Evolutionary conservation across 108 stramenopile species (phyloP).

Genomic region (Ochromonas danica): DNA sequence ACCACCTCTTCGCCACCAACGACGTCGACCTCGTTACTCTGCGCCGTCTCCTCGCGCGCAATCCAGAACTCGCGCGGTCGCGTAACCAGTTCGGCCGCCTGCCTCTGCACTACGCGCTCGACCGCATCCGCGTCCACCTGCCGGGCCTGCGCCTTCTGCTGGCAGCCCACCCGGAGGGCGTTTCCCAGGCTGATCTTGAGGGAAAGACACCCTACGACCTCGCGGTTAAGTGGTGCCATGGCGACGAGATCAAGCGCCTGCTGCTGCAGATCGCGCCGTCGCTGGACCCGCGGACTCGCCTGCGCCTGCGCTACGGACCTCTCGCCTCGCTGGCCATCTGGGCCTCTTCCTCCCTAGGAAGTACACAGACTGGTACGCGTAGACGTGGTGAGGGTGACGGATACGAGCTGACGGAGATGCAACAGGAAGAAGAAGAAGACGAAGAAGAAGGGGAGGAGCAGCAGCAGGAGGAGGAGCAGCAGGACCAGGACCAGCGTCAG

Average conservation of each 20-base stretch:
- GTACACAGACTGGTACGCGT: too few relatives aligned
- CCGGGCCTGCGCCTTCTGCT: conserved; percentile 11
- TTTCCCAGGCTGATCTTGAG: background rate
- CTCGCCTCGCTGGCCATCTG: background rate
- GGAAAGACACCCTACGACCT: conserved; percentile 28
- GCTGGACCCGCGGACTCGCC: background rate
- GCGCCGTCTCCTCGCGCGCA: background rate
- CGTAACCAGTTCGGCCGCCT: conserved; percentile 22
- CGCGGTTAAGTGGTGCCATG: conserved; percentile 4
- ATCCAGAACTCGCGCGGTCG: background rate
- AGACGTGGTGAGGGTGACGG: background rate
- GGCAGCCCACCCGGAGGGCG: background rate
- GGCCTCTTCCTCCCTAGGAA: background rate
- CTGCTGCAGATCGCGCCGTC: background rate
- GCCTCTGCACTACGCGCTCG: conserved; percentile 29
- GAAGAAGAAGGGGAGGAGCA: background rate
- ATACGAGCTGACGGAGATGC: background rate
- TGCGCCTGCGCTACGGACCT: conserved; percentile 10
- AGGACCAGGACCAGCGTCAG: background rate
- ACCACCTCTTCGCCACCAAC: background rate
- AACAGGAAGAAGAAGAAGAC: background rate
- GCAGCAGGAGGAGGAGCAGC: background rate
- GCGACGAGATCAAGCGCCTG: background rate
- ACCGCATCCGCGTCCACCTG: background rate
- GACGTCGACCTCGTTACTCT: background rate